Base-by-base conservation (phyloP, 208 protist genomes). In the Leishmania amazonensis region DNA sequence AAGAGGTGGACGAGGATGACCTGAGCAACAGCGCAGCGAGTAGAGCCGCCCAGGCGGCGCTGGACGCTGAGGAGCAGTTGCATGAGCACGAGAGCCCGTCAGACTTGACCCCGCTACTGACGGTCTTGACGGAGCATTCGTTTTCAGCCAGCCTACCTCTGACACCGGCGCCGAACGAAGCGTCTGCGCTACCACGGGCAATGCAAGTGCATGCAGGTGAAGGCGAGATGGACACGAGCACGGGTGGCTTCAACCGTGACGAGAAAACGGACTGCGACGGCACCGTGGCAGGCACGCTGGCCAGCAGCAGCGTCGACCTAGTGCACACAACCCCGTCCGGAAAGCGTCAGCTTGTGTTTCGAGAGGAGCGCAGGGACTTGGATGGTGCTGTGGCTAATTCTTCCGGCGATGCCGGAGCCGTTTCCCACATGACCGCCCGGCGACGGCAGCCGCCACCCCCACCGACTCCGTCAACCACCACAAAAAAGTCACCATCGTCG, bases 21-120 rank as follows among this genome's bases (percentile, higher is more conserved):
- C 60, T 86, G 60, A 64, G 73, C 70, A 84, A 70, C 54, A 83
- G 80, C 45, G 76, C 45, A 13, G 83, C 72, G 1, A 87, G 84
- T 38, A 58, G 79, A 38, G 80, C 73, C 1, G 80, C 76, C 35
- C 84, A 84, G 73, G 84, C 84, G 21, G 84, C 84, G 31, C 58
- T 87, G 28, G 84, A 87, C 60, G 80, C 84, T 5, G 76, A 54
- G 49, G 84, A 87, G 38, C 31, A 47, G 57, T 42, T 67, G 21
- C 35, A 21, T 38, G 42, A 47, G 13, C 8, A 57, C 9, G 60
- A 49, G 45, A 1, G 42, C 0, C 24, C 11, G 1, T 70, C 15
- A n/a, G 47, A 70, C 42, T 54, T 47, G 1, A 62, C 76, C 35
- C 42, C 47, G 28, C 42, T 21, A 6, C 40, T 28, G 31, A 40